Evolutionary conservation across 805 yeast genomes (phyloP).

Genomic region (Myxozyma udenii): DNA sequence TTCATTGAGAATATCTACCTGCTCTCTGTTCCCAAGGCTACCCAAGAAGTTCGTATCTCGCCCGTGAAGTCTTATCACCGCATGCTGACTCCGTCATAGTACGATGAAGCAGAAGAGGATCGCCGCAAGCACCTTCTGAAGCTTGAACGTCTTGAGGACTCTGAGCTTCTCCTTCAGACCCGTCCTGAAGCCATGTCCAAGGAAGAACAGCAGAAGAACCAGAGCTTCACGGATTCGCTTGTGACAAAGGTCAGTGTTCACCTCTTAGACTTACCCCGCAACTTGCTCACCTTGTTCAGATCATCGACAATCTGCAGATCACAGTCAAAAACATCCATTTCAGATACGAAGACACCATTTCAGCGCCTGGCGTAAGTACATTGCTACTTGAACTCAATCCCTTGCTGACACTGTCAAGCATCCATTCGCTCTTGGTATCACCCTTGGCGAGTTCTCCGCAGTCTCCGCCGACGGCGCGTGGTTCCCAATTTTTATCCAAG

Average conservation of each 20-base stretch:
- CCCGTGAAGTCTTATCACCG: not conserved
- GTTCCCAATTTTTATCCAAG: constrained; percentile 80
- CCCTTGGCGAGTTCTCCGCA: constrained; percentile 83
- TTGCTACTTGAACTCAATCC: not conserved
- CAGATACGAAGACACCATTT: constrained; percentile 78
- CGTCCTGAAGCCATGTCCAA: constrained; percentile 40
- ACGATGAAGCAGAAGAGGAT: constrained; percentile 58
- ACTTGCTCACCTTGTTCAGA: constrained; percentile 6
- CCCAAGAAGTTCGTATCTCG: constrained; percentile 39
- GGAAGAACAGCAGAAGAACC: constrained; percentile 51
- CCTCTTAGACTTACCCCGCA: too few species aligned
- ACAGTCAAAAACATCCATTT: constrained; percentile 88
- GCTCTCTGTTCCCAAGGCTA: constrained; percentile 70
- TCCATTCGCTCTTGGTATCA: constrained; percentile 81
- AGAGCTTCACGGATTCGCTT: constrained; percentile 80
- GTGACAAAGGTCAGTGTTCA: constrained; percentile 62
- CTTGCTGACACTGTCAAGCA: constrained; percentile 26
- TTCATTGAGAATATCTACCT: constrained; percentile 81
- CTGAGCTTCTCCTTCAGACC: constrained; percentile 49
- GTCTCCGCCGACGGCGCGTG: constrained; percentile 82
- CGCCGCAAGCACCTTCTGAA: constrained; percentile 64
- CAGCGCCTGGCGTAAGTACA: constrained; percentile 52
- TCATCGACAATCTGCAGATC: constrained; percentile 83
- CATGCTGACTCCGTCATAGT: constrained; percentile 29
- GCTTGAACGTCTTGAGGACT: constrained; percentile 61